Base-by-base conservation (phyloP, 768 basidiomycete genomes). In the Kwoniella botswanensis region DNA sequence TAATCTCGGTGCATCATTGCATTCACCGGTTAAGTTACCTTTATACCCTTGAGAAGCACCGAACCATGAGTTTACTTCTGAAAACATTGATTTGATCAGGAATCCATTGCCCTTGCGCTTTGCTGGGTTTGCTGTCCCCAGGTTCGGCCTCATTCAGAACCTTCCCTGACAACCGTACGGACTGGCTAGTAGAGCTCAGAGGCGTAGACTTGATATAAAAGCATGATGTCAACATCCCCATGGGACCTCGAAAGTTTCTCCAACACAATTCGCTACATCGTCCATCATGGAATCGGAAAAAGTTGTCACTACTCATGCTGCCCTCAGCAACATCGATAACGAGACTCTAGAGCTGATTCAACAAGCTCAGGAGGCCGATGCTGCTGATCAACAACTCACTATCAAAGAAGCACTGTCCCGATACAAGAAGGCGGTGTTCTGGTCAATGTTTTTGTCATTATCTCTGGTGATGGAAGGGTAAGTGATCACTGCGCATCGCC, bases 341-440 rank as follows among this genome's bases (percentile, higher is more conserved):
- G 67, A 59, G 41, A 53, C 22, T 24, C 29, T 58, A 3, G 57
- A 68, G n/a, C 67, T 68, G 41, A 68, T 68, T 22, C 44, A 21
- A 6, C 41, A 58, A 42, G 67, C 67, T 53, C 67, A 68, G 35
- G 67, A 68, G 21, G 56, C 67, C 43, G 67, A 59, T 68, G 52
- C 50, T 11, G 15, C 44, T 18, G 60, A 62, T 44, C 60, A 55
- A 10, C 61, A 69, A 41, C 43, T 82, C 65, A 71, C 74, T 17
- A 57, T 83, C 44, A 35, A 43, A 29, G 67, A 84, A 55, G 84
- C 79, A 13, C 50, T 85, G 50, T 29, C 65, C 10, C 67, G 68
- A 26, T 84, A 85, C 72, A 81, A 76, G n/a, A 65, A 63, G 13
- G 76, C 74, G 15, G 63, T 70, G 5, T 56, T 61, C 15, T 77